Evolutionary conservation across 495 filamentous ascomycete genomes (phyloP), one percentile per base, ranked within the genome.

Genomic region (Astrocystis sublimbata): DNA sequence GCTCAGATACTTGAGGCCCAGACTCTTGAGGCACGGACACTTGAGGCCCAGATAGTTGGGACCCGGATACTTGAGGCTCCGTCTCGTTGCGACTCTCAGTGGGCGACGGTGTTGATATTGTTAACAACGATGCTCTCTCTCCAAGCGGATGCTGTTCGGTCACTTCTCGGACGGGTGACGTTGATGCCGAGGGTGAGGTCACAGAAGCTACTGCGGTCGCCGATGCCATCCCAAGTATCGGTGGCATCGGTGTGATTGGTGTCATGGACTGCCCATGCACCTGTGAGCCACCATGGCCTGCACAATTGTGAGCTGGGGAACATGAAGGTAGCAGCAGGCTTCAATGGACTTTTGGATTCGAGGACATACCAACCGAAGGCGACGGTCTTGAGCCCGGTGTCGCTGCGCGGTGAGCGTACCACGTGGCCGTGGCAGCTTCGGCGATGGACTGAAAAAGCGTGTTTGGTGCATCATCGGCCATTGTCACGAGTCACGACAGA

Each of bases 331-430:
- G 4, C 23, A 30, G 21, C 8, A 13, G 19, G 30, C n/a, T n/a
- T 30, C 46, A 8, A n/a, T 6, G 10, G 26, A 31, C 8, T 30
- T 24, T 28, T 28, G 17, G 13, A 24, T 10, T 28, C 45, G 33
- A 23, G 28, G 9, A 36, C 60, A 28, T 41, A 62, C 60, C 13
- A 17, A 40, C 33, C 7, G 23, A 49, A 23, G 50, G 47, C 24
- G 60, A 56, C 33, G 38, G 51, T 24, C 41, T 56, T n/a, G 33
- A 49, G 43, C 8, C 58, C 23, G 40, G 62, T 45, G 21, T 58
- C 21, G 54, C 45, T 36, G 43, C 54, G 52, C 58, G 65, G n/a
- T 65, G 65, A 33, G 63, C 66, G 38, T 58, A 65, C 65, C 65
- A 65, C 10, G 35, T 65, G 15, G 65, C 68, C 8, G 65, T 54